Conservation (phyloP, 2,329 filamentous ascomycete species). For the Colletotrichum orchidophilum region DNA sequence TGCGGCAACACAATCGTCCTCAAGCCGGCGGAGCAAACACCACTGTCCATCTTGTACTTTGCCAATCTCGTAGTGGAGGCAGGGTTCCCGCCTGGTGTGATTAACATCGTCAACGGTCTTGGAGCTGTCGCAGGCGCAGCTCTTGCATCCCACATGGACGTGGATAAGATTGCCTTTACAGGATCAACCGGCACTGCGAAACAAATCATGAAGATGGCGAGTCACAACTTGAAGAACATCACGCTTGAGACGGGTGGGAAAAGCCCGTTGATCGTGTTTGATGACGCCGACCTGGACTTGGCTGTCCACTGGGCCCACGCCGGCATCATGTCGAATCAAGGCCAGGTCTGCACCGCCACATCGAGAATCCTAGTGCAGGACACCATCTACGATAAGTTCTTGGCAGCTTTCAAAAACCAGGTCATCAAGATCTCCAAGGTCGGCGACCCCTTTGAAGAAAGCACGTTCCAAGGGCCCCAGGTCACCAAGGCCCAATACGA, state of each 20-base stretch:
- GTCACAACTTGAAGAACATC: conserved; percentile 66
- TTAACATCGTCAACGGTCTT: conserved; percentile 76
- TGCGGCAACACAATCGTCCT: conserved; percentile 68
- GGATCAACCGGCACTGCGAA: conserved; percentile 74
- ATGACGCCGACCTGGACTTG: conserved; percentile 69
- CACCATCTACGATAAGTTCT: conserved; percentile 65
- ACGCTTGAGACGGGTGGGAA: conserved; percentile 71
- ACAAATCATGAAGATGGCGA: conserved; percentile 76
- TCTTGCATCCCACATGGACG: conserved; percentile 68
- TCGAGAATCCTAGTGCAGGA: conserved; percentile 69
- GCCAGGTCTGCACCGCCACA: conserved; percentile 69
- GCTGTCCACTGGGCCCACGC: conserved; percentile 61
- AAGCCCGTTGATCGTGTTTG: conserved; percentile 67
- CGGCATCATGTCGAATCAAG: conserved; percentile 64
- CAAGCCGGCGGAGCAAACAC: conserved; percentile 70
- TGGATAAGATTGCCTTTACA: conserved; percentile 80
- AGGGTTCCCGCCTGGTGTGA: conserved; percentile 77
- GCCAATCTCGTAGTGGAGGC: conserved; percentile 72
- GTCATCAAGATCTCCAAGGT: conserved; percentile 65
- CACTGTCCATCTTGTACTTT: conserved; percentile 68
- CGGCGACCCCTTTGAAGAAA: conserved; percentile 71
- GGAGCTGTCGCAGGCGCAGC: conserved; percentile 72
- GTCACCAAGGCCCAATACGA: conserved; percentile 73
- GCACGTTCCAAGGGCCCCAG: conserved; percentile 75
- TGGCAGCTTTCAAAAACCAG: conserved; percentile 67